A percentile compares a stretch with the other conserved stretches of the same genome.
phyloP scores from a whole-genome alignment of 495 filamentous ascomycete species.

The Neurospora intermedia region DNA sequence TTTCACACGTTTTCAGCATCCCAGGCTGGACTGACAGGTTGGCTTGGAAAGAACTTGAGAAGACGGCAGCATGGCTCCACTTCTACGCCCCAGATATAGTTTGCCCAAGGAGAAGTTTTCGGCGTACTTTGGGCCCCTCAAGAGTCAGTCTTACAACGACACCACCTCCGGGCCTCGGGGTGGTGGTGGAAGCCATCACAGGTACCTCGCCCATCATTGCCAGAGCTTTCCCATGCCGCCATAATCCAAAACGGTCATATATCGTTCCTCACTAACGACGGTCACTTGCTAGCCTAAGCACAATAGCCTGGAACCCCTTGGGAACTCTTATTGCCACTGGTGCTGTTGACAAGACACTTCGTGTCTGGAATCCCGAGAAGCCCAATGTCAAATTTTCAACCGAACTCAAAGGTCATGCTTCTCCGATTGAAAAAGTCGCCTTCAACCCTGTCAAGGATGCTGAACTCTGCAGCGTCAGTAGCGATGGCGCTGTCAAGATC shows the following conservation, averaged over 20 bases:
- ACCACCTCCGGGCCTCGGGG: conserved; percentile 26
- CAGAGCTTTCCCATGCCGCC: not conserved
- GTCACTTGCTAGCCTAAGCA: conserved; percentile 36
- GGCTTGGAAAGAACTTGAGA: not conserved
- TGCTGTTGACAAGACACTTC: conserved; percentile 66
- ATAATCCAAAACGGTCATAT: not conserved
- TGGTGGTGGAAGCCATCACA: conserved; percentile 7
- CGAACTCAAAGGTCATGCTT: conserved; percentile 71
- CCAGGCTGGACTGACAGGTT: not conserved
- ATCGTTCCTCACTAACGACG: not conserved
- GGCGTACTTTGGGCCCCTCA: conserved; percentile 43
- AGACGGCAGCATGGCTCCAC: conserved; percentile 38
- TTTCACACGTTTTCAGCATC: not conserved
- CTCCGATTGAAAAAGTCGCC: conserved; percentile 70
- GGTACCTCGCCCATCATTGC: not conserved
- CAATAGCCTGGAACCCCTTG: conserved; percentile 81
- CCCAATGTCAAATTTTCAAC: conserved; percentile 70
- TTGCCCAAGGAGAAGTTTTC: conserved; percentile 55
- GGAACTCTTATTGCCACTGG: conserved; percentile 84
- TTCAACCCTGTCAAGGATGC: conserved; percentile 86
- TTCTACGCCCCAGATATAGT: conserved; percentile 37
- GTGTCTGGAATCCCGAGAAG: conserved; percentile 86
- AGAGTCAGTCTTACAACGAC: conserved; percentile 54
- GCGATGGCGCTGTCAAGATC: conserved; percentile 76
- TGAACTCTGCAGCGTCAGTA: conserved; percentile 75